Evolutionary conservation across 106 monocot species (phyloP).

Genomic region (Dioscorea zingiberensis): DNA sequence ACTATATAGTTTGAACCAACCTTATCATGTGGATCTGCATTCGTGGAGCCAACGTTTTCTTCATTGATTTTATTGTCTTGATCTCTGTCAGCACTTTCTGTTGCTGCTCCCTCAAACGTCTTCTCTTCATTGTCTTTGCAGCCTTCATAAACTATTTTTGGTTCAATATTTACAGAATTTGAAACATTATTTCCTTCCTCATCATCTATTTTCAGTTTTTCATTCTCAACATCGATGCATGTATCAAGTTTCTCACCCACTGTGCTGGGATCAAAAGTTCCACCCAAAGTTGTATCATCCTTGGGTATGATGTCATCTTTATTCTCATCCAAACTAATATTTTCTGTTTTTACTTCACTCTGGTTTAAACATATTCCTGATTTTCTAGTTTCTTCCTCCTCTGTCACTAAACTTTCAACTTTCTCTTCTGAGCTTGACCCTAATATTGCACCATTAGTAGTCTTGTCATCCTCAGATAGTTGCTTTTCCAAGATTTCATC

Average conservation of each 20-base stretch:
- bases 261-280: not conserved
- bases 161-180: not conserved
- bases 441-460: not conserved
- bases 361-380: not conserved
- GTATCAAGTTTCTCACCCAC: not conserved
- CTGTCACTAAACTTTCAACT: not conserved
- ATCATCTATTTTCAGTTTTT: not conserved
- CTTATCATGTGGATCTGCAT: not conserved
- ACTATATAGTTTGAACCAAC: not conserved
- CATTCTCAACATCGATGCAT: not conserved
- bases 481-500: not conserved
- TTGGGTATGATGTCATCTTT: conserved; percentile 4
- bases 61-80: not conserved
- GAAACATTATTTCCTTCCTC: not conserved
- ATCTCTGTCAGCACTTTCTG: not conserved
- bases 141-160: not conserved
- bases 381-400: not conserved
- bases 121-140: not conserved
- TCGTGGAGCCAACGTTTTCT: not conserved
- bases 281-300: not conserved
- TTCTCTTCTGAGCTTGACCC: not conserved
- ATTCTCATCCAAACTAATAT: not conserved
- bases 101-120: not conserved
- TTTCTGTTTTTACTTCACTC: not conserved
- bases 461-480: not conserved